Percentiles rank a stretch among this genome's conserved stretches.
Conservation (phyloP, 129 eudicot species). For the Pseudognaphalium luteoalbum region DNA sequence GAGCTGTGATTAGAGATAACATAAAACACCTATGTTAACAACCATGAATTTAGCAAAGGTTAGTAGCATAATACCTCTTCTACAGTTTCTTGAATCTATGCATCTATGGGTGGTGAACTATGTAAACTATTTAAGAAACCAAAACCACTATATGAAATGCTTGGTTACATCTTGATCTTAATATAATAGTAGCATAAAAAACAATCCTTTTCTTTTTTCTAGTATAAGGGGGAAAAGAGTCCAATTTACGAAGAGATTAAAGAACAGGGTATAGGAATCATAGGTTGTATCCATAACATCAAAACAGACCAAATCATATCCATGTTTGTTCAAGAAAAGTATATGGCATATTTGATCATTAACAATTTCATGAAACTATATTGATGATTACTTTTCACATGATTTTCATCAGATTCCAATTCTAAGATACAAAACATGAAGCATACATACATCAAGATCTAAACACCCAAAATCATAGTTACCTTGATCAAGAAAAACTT, state of each 20-base stretch:
- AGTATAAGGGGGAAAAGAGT: too few species aligned
- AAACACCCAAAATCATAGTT: neutral
- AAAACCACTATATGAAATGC: neutral
- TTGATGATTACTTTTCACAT: neutral
- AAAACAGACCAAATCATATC: slow-evolving; percentile 1
- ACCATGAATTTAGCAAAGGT: neutral
- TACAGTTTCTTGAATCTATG: neutral
- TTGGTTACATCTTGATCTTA: neutral
- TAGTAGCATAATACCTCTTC: neutral
- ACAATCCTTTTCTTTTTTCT: too few species aligned
- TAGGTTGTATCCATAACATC: neutral
- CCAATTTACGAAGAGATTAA: neutral
- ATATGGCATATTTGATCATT: too few species aligned
- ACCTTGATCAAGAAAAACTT: neutral
- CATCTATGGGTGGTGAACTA: neutral
- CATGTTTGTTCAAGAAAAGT: neutral
- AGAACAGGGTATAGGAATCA: neutral
- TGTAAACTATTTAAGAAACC: neutral
- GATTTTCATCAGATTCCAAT: neutral
- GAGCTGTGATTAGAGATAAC: neutral
- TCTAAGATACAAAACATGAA: neutral
- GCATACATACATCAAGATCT: slow-evolving; percentile 9
- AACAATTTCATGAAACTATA: neutral
- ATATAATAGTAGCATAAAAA: too few species aligned
- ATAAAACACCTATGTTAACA: neutral